Conservation (phyloP, 345 rosid genomes). For the Abelmoschus esculentus region DNA sequence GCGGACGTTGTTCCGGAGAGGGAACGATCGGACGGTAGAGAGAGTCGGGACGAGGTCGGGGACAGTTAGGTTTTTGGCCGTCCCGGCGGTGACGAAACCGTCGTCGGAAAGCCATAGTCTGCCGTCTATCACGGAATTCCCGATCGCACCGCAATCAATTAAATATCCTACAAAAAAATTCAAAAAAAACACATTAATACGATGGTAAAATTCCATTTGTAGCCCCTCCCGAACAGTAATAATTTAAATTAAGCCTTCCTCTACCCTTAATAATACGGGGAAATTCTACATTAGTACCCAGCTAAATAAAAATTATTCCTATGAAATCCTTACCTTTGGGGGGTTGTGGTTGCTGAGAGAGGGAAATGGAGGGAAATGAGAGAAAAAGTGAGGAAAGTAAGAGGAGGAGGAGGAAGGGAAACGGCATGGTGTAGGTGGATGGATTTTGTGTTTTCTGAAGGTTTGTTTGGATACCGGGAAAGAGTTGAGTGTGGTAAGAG, state of each 20-base stretch:
- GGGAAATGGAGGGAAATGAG: slow-evolving; percentile 29
- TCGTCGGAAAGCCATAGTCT: slow-evolving; percentile 57
- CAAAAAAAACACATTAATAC: neutral
- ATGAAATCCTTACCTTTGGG: slow-evolving; percentile 26
- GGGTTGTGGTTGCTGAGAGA: slow-evolving; percentile 25
- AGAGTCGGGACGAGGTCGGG: slow-evolving; percentile 26
- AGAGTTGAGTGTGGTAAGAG: slow-evolving; percentile 20
- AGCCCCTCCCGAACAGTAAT: too few relatives aligned
- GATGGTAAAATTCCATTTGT: neutral
- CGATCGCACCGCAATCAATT: slow-evolving; percentile 68
- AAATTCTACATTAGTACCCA: too few relatives aligned
- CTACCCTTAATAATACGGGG: too few relatives aligned
- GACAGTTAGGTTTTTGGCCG: slow-evolving; percentile 33
- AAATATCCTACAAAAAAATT: slow-evolving; percentile 29
- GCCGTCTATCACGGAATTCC: slow-evolving; percentile 30
- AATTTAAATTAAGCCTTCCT: too few relatives aligned
- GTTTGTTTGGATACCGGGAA: neutral
- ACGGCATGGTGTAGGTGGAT: slow-evolving; percentile 19
- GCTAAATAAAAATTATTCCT: too few relatives aligned
- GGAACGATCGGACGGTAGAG: slow-evolving; percentile 81
- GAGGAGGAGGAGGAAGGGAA: slow-evolving; percentile 15
- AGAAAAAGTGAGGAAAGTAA: slow-evolving; percentile 18
- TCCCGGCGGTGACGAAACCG: slow-evolving; percentile 37
- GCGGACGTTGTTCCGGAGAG: slow-evolving; percentile 27
- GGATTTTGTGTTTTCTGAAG: neutral